Base-by-base conservation (phyloP, 2,329 filamentous ascomycete species). In the Bisporella sp. region DNA sequence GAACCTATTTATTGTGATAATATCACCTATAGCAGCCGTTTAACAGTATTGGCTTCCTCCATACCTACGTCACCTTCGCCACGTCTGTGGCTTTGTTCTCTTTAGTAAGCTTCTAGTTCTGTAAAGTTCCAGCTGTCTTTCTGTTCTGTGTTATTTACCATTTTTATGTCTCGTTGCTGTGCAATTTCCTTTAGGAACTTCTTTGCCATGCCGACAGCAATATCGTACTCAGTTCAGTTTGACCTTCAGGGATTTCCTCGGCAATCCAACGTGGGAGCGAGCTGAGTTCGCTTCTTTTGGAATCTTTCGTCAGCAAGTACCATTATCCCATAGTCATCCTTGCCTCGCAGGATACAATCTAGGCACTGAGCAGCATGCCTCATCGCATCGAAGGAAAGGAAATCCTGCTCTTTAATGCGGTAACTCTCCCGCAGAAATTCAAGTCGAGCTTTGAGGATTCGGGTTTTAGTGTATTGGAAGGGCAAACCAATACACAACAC, bases 261-360 rank as follows among this genome's bases (percentile, higher is more conserved):
- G 85, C 87, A 64, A 99, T 99, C 93, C 93, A 99, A 66, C 96
- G 96, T 8, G 93, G 93, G 21, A 21, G 75, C 69, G 21, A 21
- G 75, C 69, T 99, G 95, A 3, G 70, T 76, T 35, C 90, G 78
- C 71, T 97, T 97, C 72, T 93, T 93, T 66, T 89, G 85, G 68
- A 96, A 99, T 13, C 93, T 82, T 41, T 89, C 84, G 67, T 99
- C 93, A 2, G 95, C 93, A 31, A 99, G 76, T 4, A 99, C 92
- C 93, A 99, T 99, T 73, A 99, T 89, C n/a, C 93, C 93, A 68
- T 99, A 99, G 69, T 99, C 93, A 65, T 99, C 93, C 68, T 99
- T 99, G 28, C 93, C 93, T 61, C 93, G 79, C 55, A 99, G 74
- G 41, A 99, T 95, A 65, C 93, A 91, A 11, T 95, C 95, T 1